Conservation (phyloP, 2,329 filamentous ascomycete genomes). For the Colletotrichum acutatum region DNA sequence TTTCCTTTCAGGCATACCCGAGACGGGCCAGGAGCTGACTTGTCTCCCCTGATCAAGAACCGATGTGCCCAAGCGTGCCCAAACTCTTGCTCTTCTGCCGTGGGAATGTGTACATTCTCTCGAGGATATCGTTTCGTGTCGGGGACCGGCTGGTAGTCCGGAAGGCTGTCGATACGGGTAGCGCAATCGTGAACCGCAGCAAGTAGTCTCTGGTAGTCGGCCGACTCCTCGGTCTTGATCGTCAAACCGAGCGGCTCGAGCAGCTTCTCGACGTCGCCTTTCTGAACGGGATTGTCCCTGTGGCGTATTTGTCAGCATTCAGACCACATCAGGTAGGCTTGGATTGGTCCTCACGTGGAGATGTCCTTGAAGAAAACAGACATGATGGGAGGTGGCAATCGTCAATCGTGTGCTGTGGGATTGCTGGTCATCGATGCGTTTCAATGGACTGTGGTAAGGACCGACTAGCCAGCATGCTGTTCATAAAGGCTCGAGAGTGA, state of each 20-base stretch:
- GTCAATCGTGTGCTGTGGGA: background rate
- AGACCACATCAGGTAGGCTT: background rate
- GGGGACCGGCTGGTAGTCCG: conserved; percentile 57
- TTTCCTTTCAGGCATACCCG: conserved; percentile 50
- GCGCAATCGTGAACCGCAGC: conserved; percentile 64
- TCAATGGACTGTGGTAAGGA: background rate
- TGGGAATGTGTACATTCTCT: conserved; percentile 53
- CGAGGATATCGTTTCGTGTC: conserved; percentile 57
- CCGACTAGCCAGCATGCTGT: background rate
- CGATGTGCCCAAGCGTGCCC: conserved; percentile 63
- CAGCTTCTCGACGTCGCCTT: conserved; percentile 50
- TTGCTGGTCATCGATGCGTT: background rate
- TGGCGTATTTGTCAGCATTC: background rate
- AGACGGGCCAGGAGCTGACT: background rate
- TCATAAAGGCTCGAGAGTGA: conserved; percentile 7
- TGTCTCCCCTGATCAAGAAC: conserved; percentile 52
- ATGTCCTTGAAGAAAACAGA: conserved; percentile 54
- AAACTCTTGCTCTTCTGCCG: conserved; percentile 53
- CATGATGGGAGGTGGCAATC: conserved; percentile 39
- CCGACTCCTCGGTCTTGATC: conserved; percentile 48
- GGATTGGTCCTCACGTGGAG: conserved; percentile 41
- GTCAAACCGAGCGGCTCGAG: conserved; percentile 49
- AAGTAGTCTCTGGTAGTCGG: conserved; percentile 59
- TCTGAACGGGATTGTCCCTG: conserved; percentile 53
- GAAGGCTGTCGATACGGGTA: conserved; percentile 53